These are phyloP conservation scores for Amanita polypyramis DNA, from an alignment of 768 basidiomycete species.

Conservation along the genomic window DNA sequence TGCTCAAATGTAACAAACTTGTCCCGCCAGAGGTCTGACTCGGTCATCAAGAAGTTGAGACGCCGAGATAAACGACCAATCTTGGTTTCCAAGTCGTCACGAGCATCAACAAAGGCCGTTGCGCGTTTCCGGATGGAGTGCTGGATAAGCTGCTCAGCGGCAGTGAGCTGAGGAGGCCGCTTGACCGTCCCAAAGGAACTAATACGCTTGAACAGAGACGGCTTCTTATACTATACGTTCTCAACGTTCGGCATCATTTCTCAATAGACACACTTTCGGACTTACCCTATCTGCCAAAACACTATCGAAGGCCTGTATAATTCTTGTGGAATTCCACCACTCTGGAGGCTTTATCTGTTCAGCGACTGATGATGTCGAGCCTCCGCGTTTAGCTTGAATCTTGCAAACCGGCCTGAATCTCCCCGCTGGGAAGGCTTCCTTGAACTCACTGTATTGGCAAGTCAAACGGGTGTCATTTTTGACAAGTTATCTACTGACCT, in stretches of 20 bases:
- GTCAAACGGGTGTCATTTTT: constrained; percentile 5
- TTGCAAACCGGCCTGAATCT: constrained; percentile 87
- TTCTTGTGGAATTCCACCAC: constrained; percentile 91
- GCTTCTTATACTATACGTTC: constrained; percentile 67
- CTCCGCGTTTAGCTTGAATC: constrained; percentile 77
- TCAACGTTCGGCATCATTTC: not conserved
- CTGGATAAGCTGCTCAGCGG: constrained; percentile 80
- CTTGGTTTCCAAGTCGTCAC: constrained; percentile 91
- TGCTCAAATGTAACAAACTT: constrained; percentile 93
- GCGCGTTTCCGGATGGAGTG: constrained; percentile 86
- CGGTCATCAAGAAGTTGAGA: constrained; percentile 87
- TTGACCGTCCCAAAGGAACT: constrained; percentile 64
- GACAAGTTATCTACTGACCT: constrained; percentile 29
- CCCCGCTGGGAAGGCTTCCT: constrained; percentile 90
- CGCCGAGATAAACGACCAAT: constrained; percentile 79
- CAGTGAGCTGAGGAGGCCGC: constrained; percentile 61
- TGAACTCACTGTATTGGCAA: constrained; percentile 65
- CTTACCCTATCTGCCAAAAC: constrained; percentile 78
- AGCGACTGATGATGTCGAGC: constrained; percentile 71
- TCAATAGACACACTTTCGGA: not conserved
- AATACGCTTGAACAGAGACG: constrained; percentile 78
- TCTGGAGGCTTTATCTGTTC: constrained; percentile 85
- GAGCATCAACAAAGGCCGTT: constrained; percentile 88
- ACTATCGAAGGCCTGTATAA: constrained; percentile 83
- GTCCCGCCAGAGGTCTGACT: constrained; percentile 83